Evolutionary conservation across 2,329 filamentous ascomycete species (phyloP).

Genomic region (Alternaria novae-zelandiae): DNA sequence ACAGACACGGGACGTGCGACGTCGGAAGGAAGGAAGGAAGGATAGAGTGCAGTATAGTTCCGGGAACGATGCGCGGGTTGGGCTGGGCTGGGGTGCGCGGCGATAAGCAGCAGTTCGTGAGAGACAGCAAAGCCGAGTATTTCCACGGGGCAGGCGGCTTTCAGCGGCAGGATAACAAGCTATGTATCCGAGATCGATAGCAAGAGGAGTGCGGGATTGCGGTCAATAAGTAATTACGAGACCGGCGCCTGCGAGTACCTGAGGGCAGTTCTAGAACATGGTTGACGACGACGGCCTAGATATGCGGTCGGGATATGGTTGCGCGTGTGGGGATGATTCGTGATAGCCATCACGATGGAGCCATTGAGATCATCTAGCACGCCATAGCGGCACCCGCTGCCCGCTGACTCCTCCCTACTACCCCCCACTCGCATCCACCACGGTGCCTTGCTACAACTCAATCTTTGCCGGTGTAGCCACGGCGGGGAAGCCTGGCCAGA

Average conservation of each 20-base stretch:
- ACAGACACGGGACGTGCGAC: constrained; percentile 28
- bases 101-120: constrained; percentile 6
- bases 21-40: constrained; percentile 28
- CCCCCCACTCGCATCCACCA: constrained; percentile 28
- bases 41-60: constrained; percentile 14
- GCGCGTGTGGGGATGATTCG: constrained; percentile 35
- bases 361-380: constrained; percentile 42
- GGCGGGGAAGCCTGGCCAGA: constrained; percentile 9
- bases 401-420: constrained; percentile 19
- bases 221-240: constrained; percentile 33
- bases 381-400: constrained; percentile 38
- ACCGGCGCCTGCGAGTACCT: constrained; percentile 17
- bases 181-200: constrained; percentile 22
- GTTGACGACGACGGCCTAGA: constrained; percentile 32
- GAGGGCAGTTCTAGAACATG: constrained; percentile 33
- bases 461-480: constrained; percentile 24
- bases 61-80: constrained; percentile 17
- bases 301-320: constrained; percentile 31
- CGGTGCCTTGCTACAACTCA: constrained; percentile 22
- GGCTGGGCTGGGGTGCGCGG: constrained; percentile 8
- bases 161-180: constrained; percentile 29
- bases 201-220: constrained; percentile 15
- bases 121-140: constrained; percentile 38
- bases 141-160: constrained; percentile 39
- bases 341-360: constrained; percentile 37